These are phyloP conservation scores for Boletus semigastroideus DNA, from an alignment of 1,284 basidiomycete genomes.

Conservation along the genomic window DNA sequence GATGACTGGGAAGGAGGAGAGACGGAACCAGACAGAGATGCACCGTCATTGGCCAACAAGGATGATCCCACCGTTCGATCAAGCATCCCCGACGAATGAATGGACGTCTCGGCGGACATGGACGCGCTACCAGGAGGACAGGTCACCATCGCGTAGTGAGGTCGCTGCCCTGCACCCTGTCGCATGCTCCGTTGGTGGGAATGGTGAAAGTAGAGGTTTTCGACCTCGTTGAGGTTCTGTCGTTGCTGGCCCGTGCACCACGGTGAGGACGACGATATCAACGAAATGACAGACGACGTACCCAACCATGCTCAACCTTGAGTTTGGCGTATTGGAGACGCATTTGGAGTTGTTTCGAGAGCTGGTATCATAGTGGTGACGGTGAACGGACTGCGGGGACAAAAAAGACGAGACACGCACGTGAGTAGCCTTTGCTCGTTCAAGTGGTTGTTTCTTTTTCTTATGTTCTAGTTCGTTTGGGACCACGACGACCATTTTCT, in stretches of 20 bases:
- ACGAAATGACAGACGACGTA: slow-evolving; percentile 26
- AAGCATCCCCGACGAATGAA: neutral
- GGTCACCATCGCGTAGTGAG: slow-evolving; percentile 7
- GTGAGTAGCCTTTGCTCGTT: slow-evolving; percentile 62
- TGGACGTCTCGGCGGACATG: slow-evolving; percentile 5
- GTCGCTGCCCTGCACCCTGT: slow-evolving; percentile 9
- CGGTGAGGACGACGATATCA: slow-evolving; percentile 1
- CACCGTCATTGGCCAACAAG: neutral
- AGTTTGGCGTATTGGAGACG: slow-evolving; percentile 74
- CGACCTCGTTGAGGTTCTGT: slow-evolving; percentile 73
- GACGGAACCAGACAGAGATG: slow-evolving; percentile 1
- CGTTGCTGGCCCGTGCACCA: slow-evolving; percentile 49
- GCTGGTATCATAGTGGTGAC: slow-evolving; percentile 37
- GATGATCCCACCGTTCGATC: slow-evolving; percentile 13
- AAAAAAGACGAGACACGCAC: slow-evolving; percentile 39
- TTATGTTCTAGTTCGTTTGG: slow-evolving; percentile 37
- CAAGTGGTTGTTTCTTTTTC: slow-evolving; percentile 50
- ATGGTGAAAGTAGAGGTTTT: slow-evolving; percentile 75
- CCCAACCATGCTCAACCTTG: slow-evolving; percentile 81
- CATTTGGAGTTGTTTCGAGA: slow-evolving; percentile 71
- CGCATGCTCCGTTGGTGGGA: slow-evolving; percentile 41
- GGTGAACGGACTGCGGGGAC: neutral
- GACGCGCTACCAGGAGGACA: neutral
- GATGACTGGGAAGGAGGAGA: slow-evolving; percentile 8
- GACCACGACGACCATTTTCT: slow-evolving; percentile 22